Base-by-base conservation (phyloP, 805 yeast species). In the Cyberlindnera sargentensis region DNA sequence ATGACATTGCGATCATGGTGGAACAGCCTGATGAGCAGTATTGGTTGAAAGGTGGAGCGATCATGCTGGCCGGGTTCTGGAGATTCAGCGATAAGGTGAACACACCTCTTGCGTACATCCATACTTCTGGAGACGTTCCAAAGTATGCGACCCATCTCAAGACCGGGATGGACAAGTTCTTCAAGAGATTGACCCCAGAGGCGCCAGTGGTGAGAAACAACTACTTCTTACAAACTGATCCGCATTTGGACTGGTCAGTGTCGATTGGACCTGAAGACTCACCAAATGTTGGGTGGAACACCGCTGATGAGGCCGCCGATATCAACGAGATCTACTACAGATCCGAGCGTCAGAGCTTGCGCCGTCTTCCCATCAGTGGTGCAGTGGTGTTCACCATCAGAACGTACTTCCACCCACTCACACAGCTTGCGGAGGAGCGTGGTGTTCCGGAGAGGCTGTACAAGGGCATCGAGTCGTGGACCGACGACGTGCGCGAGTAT, bases 61-160 rank as follows among this genome's bases (percentile, higher is more conserved):
- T 81, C 40, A 65, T 78, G 54, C 66, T 81, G 37, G 82, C 88
- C 3, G 87, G 82, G 0, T 82, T 80, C 59, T 81, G 87, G 87
- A 67, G 84, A 55, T 68, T 82, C 35, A 69, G 63, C 42, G 87
- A 82, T 53, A 82, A 82, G 57, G 55, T 73, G 30, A 70, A 76
- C 43, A 61, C 73, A 61, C 78, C 83, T 15, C 61, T 81, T 36
- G 64, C 72, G 34, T 70, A 68, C 25, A 80, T 81, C 47, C 88
- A 82, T 57, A 76, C 81, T 8, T 64, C 74, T 36, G 87, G 85
- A 27, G 82, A 78, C 51, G 87, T 82, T 33, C 87, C 87, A 9
- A 76, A 80, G 54, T 81, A 73, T 53, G 67, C 74, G 42, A 75
- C 72, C 33, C 75, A 80, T 53, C 68, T 81, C 52, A 71, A 76